phyloP scores from a whole-genome alignment of 2,329 filamentous ascomycete genomes.

The Pseudogymnoascus sp. region DNA sequence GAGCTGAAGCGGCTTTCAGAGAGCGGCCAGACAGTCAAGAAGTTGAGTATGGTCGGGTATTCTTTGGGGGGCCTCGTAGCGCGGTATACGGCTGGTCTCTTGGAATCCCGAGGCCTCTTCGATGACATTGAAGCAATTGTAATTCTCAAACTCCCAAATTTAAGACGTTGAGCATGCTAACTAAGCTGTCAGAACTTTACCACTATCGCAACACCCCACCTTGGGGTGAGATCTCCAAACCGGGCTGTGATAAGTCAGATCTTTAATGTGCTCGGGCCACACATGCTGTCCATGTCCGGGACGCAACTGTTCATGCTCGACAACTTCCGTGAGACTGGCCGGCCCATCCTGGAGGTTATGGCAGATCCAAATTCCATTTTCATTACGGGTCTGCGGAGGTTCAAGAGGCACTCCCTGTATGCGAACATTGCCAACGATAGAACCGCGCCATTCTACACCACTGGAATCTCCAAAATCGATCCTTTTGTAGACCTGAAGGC shows the following conservation, averaged over 20 bases:
- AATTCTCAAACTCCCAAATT: conserved; percentile 20
- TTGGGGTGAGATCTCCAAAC: conserved; percentile 66
- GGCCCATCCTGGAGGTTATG: conserved; percentile 71
- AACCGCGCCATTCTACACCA: conserved; percentile 77
- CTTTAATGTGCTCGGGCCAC: conserved; percentile 79
- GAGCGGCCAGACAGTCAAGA: conserved; percentile 64
- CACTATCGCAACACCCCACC: conserved; percentile 80
- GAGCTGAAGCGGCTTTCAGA: conserved; percentile 49
- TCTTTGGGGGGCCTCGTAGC: conserved; percentile 82
- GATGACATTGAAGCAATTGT: conserved; percentile 73
- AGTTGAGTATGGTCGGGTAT: conserved; percentile 83
- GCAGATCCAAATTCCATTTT: conserved; percentile 83
- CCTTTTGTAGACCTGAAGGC: conserved; percentile 64
- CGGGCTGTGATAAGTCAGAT: conserved; percentile 59
- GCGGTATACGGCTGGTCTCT: conserved; percentile 76
- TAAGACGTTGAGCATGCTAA: not conserved
- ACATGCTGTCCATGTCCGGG: conserved; percentile 75
- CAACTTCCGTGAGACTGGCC: conserved; percentile 73
- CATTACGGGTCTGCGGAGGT: conserved; percentile 67
- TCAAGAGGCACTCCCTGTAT: conserved; percentile 72
- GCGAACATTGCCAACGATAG: conserved; percentile 83
- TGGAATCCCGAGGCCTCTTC: conserved; percentile 74
- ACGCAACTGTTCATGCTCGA: conserved; percentile 84
- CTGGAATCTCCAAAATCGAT: conserved; percentile 67
- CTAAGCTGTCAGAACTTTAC: conserved; percentile 64